These are phyloP conservation scores for Fonsecaea monophora DNA, from an alignment of 2,329 filamentous ascomycete species.

Conservation along the genomic window DNA sequence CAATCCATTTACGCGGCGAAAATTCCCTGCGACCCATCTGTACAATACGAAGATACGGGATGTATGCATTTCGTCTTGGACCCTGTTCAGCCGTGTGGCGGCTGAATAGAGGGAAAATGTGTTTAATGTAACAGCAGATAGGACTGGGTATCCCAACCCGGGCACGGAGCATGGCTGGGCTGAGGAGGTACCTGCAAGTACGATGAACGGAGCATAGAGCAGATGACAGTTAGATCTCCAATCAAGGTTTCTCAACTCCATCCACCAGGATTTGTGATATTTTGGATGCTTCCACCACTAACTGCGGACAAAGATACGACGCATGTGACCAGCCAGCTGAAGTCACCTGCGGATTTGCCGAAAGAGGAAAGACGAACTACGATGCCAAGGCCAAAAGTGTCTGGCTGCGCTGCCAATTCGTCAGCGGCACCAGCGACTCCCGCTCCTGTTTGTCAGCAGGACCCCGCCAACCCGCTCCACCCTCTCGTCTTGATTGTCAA, in stretches of 20 bases:
- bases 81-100: constrained; percentile 3
- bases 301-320: too few relatives aligned
- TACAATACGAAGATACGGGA: constrained; percentile 2
- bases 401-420: constrained; percentile 16
- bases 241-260: constrained; percentile 21
- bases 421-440: constrained; percentile 16
- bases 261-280: neutral
- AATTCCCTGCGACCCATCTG: neutral
- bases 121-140: constrained; percentile 7
- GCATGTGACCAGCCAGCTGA: neutral
- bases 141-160: neutral
- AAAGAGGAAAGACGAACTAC: constrained; percentile 1
- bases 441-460: neutral
- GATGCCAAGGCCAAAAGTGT: neutral
- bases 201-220: constrained; percentile 19
- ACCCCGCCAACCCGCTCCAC: neutral
- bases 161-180: neutral
- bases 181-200: constrained; percentile 6
- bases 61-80: constrained; percentile 4
- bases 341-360: neutral
- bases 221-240: constrained; percentile 21
- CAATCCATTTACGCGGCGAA: neutral
- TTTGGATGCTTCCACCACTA: neutral
- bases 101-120: neutral
- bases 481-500: neutral